Base-by-base conservation (phyloP, 73 alveolate genomes). In the Paramecium caudatum region DNA sequence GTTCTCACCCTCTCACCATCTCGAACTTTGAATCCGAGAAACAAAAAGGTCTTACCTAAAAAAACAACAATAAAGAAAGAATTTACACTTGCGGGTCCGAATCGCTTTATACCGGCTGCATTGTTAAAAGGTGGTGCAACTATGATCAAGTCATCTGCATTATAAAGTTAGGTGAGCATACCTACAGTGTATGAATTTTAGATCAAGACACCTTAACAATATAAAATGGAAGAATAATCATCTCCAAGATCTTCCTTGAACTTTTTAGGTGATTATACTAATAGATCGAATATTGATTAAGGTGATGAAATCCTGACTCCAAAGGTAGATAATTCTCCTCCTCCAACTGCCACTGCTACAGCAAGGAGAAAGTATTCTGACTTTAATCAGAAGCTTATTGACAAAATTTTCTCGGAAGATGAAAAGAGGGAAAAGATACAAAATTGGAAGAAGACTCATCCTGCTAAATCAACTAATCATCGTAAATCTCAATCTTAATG, bases 351-450 rank as follows among this genome's bases (percentile, higher is more conserved):
- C 6, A 5, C 30, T 17, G 41, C 32, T 45, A 41, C 70, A 16
- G 70, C 70, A 48, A 16, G 15, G 5, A 48, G 88, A 74, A 74
- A 45, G 21, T 41, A 74, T 74, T 37, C 62, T 21, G 43, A 41
- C 23, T 74, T 74, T 15, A 74, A 74, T 17, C 5, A 74, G 21
- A 74, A 74, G 43, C 21, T 74, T 8, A 23, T 74, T 21, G 88
- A 74, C 43, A 45, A 68, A 36, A 74, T 74, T 15, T 74, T 39
- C 43, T 27, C 69, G 32, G 88, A 74, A 21, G 88, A 74, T 39
- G 17, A 17, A 3, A 74, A 37, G 19, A 19, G 46, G 32, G 45
- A 74, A 41, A 74, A 45, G 43, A 12, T 13, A 0, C 19, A 43
- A 45, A 74, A 37, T 41, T 27, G 65, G 62, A 74, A 74, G 33